Percentiles rank a stretch among this genome's conserved stretches.
Evolutionary conservation across 2,329 filamentous ascomycete species (phyloP).

Genomic region (Claviceps maximensis): DNA sequence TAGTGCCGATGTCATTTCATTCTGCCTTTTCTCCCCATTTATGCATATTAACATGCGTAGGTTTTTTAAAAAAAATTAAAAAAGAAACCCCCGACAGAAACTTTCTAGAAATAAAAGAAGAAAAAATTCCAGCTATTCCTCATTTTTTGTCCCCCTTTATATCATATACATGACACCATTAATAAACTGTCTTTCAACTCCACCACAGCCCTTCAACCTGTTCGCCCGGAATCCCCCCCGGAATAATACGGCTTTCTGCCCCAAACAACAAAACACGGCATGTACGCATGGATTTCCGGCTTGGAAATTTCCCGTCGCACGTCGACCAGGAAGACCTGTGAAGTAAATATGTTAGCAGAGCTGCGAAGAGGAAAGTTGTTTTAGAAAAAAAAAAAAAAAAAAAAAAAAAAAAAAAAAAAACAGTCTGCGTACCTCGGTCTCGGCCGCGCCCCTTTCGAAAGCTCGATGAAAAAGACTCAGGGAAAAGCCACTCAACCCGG

Average conservation of each 20-base stretch:
- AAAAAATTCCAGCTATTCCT: no score
- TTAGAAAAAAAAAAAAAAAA: not conserved
- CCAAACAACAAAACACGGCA: conserved; percentile 35
- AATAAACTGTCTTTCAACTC: no score
- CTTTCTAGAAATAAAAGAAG: no score
- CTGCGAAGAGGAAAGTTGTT: not conserved
- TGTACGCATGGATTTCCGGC: conserved; percentile 33
- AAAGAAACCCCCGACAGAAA: no score
- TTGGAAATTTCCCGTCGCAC: conserved; percentile 35
- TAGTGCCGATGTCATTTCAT: no score
- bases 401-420: not conserved
- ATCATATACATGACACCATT: no score
- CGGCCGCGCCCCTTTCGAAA: conserved; percentile 26
- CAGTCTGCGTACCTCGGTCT: conserved; percentile 32
- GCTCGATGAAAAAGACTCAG: conserved; percentile 27
- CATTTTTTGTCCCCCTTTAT: no score
- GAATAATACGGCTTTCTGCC: conserved; percentile 34
- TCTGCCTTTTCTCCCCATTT: no score
- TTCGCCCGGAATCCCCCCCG: conserved; percentile 13
- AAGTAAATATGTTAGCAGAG: not conserved
- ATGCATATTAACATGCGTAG: no score
- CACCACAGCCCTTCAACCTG: not conserved
- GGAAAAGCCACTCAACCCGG: conserved; percentile 32
- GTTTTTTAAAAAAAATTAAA: no score
- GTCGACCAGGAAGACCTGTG: conserved; percentile 33